A percentile compares a stretch with the other conserved stretches of the same genome.
These are phyloP conservation scores for Cylindrodendrum hubeiense DNA, from an alignment of 2,329 filamentous ascomycete genomes.

Conservation along the genomic window DNA sequence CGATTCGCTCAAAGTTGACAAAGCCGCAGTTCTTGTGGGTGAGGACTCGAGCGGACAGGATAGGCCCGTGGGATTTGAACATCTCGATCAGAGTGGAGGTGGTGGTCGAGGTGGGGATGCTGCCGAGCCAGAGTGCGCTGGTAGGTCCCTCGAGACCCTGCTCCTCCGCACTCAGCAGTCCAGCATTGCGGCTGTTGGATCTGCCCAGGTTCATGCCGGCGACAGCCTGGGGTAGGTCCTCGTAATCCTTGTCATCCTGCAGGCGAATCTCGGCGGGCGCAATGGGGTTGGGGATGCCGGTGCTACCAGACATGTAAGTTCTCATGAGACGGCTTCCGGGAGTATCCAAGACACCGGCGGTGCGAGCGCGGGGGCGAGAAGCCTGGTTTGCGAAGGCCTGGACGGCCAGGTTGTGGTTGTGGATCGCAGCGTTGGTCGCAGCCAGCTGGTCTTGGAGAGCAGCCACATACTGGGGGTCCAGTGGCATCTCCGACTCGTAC, in stretches of 20 bases:
- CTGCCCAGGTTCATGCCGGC: constrained; percentile 81
- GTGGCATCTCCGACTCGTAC: constrained; percentile 67
- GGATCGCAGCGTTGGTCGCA: constrained; percentile 78
- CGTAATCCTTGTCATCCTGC: constrained; percentile 81
- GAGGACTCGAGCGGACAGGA: constrained; percentile 90
- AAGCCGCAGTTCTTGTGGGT: constrained; percentile 99
- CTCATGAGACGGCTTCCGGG: constrained; percentile 75
- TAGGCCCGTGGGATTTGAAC: constrained; percentile 92
- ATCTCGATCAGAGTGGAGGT: constrained; percentile 95
- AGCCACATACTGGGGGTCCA: constrained; percentile 71
- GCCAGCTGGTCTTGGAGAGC: constrained; percentile 72
- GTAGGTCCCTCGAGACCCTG: constrained; percentile 89
- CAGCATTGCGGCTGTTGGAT: constrained; percentile 74
- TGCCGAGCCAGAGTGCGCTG: constrained; percentile 95
- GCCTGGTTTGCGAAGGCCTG: constrained; percentile 92
- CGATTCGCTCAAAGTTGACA: constrained; percentile 93
- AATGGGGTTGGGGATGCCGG: constrained; percentile 79
- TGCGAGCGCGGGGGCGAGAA: constrained; percentile 87
- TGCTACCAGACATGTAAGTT: constrained; percentile 79
- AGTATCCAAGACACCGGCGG: constrained; percentile 90
- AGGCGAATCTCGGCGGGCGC: constrained; percentile 80
- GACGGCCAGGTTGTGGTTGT: constrained; percentile 92
- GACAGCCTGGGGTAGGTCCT: constrained; percentile 84
- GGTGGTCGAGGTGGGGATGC: constrained; percentile 96
- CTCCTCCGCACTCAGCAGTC: constrained; percentile 80